Base-by-base conservation (phyloP, 345 rosid species). In the Salix dunnii region DNA sequence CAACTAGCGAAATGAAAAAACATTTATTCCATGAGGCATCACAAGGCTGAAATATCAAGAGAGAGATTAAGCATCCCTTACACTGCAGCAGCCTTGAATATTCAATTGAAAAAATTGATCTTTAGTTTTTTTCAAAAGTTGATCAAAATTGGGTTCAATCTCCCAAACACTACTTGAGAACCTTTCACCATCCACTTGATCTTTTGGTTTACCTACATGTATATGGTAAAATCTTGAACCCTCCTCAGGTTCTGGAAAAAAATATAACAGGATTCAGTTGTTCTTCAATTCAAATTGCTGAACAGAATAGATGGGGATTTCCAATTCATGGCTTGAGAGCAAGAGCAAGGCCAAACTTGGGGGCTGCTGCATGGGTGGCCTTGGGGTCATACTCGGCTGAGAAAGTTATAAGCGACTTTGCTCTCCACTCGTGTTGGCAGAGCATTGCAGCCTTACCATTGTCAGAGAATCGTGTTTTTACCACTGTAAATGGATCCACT, bases 401-500 rank as follows among this genome's bases (percentile, higher is more conserved):
- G 49, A 93, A 53, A 0, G 91, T 93, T 30, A 90, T 46, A 27
- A 86, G 85, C 3, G 97, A 93, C 72, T 88, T 91, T 0, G 92
- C 92, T 84, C 96, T 89, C 97, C 97, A 93, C 77, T 89, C 94
- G 36, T 80, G 88, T 79, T 93, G 94, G 72, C 81, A 85, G 18
- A 87, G 85, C 86, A 90, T 77, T 20, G 89, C 94, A 73, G 82
- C 87, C 85, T 83, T 91, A 42, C 96, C 96, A 20, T 62, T 88
- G 85, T 86, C 78, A 5, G 90, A 88, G 35, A 90, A 77, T 48
- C 94, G 84, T 0, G 94, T 75, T 80, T 91, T 91, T 42, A 93
- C 84, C 35, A 82, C 75, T 10, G 96, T 93, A 11, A 85, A 69
- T 8, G 88, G 89, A 84, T 91, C 87, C 65, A 90, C 38, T 1